These are phyloP conservation scores for Tylopilus plumbeoviolaceoides DNA, from an alignment of 768 basidiomycete species.

Conservation along the genomic window DNA sequence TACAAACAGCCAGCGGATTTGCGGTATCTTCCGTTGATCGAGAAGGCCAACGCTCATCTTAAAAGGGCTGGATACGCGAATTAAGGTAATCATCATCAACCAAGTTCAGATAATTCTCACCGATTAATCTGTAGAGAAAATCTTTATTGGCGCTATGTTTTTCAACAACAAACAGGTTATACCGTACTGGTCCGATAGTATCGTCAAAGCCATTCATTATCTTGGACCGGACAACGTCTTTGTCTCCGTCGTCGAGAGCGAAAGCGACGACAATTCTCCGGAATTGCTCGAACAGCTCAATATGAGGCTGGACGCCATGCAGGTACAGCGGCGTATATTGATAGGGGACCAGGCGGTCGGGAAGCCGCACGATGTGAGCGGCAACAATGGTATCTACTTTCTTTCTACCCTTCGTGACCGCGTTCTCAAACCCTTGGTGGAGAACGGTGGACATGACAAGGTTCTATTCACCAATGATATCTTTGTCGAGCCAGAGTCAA, in stretches of 20 bases:
- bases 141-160: slow-evolving; percentile 33
- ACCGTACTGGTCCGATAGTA: slow-evolving; percentile 36
- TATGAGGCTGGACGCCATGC: slow-evolving; percentile 7
- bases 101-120: neutral
- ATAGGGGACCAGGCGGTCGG: slow-evolving; percentile 4
- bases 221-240: slow-evolving; percentile 42
- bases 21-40: slow-evolving; percentile 13
- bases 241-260: slow-evolving; percentile 40
- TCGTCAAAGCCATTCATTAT: slow-evolving; percentile 34
- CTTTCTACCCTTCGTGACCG: slow-evolving; percentile 35
- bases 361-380: slow-evolving; percentile 2
- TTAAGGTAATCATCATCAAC: slow-evolving; percentile 4
- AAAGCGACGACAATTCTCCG: slow-evolving; percentile 19
- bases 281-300: slow-evolving; percentile 10
- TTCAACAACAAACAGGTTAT: slow-evolving; percentile 36
- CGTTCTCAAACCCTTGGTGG: slow-evolving; percentile 38
- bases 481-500: slow-evolving; percentile 36
- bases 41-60: slow-evolving; percentile 10
- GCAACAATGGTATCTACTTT: neutral
- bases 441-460: slow-evolving; percentile 34
- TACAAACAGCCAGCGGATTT: slow-evolving; percentile 6
- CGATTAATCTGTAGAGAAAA: slow-evolving; percentile 4
- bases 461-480: slow-evolving; percentile 44
- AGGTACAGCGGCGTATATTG: slow-evolving; percentile 13
- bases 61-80: slow-evolving; percentile 13